Conservation (phyloP, 202 grass and related monocot species). For the Dendrocalamus latiflorus region DNA sequence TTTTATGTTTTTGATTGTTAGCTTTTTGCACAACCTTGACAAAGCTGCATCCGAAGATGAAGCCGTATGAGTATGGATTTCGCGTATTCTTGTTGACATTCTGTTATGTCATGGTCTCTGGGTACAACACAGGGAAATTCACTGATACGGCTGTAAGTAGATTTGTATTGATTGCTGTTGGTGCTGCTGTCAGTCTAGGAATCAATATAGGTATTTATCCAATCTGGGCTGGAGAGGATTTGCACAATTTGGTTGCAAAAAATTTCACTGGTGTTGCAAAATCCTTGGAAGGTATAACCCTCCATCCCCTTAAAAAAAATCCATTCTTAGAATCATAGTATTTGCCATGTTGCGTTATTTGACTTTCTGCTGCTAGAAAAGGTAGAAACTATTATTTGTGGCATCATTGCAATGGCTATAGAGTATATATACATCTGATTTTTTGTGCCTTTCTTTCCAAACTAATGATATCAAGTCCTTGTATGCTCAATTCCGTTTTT, state of each 20-base stretch:
- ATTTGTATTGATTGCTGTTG: slow-evolving; percentile 81
- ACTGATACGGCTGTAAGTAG: slow-evolving; percentile 59
- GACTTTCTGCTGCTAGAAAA: not conserved
- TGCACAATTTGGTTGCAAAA: slow-evolving; percentile 83
- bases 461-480: slow-evolving; percentile 3
- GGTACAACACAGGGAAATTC: slow-evolving; percentile 74
- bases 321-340: not conserved
- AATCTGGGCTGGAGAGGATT: slow-evolving; percentile 93
- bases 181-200: slow-evolving; percentile 73
- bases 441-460: not conserved
- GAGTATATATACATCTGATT: not conserved
- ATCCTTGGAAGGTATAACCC: slow-evolving; percentile 82
- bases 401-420: not conserved
- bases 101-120: slow-evolving; percentile 75
- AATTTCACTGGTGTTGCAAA: slow-evolving; percentile 84
- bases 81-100: slow-evolving; percentile 92
- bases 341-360: not conserved
- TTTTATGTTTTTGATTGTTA: slow-evolving; percentile 30
- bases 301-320: not conserved
- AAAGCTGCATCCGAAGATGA: slow-evolving; percentile 81
- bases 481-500: not conserved
- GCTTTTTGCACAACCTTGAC: slow-evolving; percentile 63
- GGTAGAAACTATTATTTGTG: not conserved
- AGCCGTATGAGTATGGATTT: slow-evolving; percentile 91
- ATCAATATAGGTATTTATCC: slow-evolving; percentile 89